Evolutionary conservation across 164 flowering plant species (phyloP), one percentile per base, ranked within the genome.

Genomic region (Paratinospora sagittata): DNA sequence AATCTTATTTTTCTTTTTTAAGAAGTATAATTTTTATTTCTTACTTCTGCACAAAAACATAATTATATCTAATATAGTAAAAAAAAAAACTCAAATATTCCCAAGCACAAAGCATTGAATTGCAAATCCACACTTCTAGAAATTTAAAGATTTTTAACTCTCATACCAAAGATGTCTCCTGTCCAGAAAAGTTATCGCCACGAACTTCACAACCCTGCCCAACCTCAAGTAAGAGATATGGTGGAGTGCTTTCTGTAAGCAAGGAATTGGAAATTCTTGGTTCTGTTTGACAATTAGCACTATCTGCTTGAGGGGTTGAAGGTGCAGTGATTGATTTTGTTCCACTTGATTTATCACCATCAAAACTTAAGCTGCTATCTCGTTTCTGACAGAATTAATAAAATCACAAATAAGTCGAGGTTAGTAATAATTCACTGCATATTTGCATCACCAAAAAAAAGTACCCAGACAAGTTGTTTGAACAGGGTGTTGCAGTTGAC

Each of bases 271-370:
- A 87, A 77, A 79, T 66, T 73, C 90, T 84, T 70, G 86, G 76
- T 72, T 90, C 99, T 72, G 82, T 63, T 27, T 69, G 90, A 78
- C 77, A 74, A 78, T 85, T 88, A 63, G 77, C 64, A 69, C 80
- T 83, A 75, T 89, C 97, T 68, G 90, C 90, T 79, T 84, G 92
- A 71, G 99, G 97, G 41, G 99, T 91, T 75, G 98, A 93, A 63
- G 98, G 97, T 52, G 89, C 81, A 65, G 92, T 86, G 39, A 71
- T 77, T 77, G 97, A 92, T 78, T 87, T 90, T 27, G 87, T 71
- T 66, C 88, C 98, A 82, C 97, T 90, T 39, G 99, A 91, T 81
- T 85, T 89, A 61, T 95, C 98, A 75, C 96, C 89, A 43, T 81
- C 81, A 8, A 77, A 73, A 76, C 87, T 87, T 60, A 82, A 49